A percentile compares a stretch with the other conserved stretches of the same genome.
Conservation (phyloP, 2,329 filamentous ascomycete genomes). For the Sphaerulina populicola region DNA sequence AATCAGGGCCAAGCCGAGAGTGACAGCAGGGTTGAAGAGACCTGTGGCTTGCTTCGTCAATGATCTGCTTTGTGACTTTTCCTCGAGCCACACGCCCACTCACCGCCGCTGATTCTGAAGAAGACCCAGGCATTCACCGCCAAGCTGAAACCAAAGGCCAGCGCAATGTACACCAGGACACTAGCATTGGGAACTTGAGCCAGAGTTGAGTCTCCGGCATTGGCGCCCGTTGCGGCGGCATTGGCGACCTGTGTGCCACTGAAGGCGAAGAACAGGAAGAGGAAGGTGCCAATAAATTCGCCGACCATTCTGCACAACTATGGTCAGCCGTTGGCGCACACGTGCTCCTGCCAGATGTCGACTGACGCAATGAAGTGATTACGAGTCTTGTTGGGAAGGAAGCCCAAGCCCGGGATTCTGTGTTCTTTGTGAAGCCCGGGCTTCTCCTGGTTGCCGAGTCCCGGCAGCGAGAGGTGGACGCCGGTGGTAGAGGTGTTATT, state of each 20-base stretch:
- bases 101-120: conserved; percentile 37
- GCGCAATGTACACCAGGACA: conserved; percentile 34
- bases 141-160: conserved; percentile 39
- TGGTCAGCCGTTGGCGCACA: no score
- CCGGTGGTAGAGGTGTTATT: conserved; percentile 33
- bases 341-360: no score
- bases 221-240: conserved; percentile 23
- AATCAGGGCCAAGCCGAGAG: conserved; percentile 42
- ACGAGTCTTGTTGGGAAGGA: conserved; percentile 38
- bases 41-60: conserved; percentile 15
- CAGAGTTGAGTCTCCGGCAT: not conserved
- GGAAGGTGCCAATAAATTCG: conserved; percentile 39
- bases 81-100: not conserved
- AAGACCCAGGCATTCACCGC: conserved; percentile 42
- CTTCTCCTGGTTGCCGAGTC: conserved; percentile 9
- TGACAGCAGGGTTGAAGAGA: conserved; percentile 38
- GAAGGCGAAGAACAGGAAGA: conserved; percentile 40
- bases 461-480: conserved; percentile 26
- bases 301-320: conserved; percentile 32
- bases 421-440: conserved; percentile 28
- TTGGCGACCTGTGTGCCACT: conserved; percentile 37
- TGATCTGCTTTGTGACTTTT: not conserved
- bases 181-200: conserved; percentile 31
- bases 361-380: conserved; percentile 38
- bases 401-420: conserved; percentile 34